Base-by-base conservation (phyloP, 1,139 yeast species). In the Yamadazyma sp. region DNA sequence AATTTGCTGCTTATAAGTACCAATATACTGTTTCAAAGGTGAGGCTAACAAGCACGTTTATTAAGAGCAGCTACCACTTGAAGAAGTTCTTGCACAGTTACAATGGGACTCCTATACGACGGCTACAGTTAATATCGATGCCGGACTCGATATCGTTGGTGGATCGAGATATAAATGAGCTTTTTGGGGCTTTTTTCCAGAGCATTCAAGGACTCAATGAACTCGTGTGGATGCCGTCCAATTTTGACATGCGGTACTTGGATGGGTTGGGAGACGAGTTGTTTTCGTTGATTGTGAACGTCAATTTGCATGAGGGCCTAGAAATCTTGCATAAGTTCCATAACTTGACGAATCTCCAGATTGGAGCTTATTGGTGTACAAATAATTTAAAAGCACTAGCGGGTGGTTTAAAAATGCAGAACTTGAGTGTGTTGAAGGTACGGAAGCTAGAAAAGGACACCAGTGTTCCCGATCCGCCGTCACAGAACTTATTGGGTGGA, bases 141-240 rank as follows among this genome's bases (percentile, higher is more conserved):
- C 74, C 74, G 0, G 72, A 67, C 37, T 59, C 69, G 10, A 50
- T 66, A 10, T 64, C 62, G 38, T 47, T 63, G 5, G 59, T 61
- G 44, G 68, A 67, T 37, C 48, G 51, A 26, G 59, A 57, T 41
- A 31, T 30, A 14, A 29, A 17, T n/a, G 21, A n/a, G 88, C 88
- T 29, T 90, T 86, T 44, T 64, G 73, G 74, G 74, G 48, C 62
- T 80, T 45, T 83, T 82, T 54, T 62, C 63, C 31, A 62, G 73
- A 29, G 70, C 73, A n/a, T 39, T 79, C 79, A n/a, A 13, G 48
- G 52, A 25, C 43, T 69, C 21, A 50, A 42, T 5, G 60, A 57
- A 35, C 46, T 70, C 24, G 48, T 57, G 6, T 70, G 76, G 76
- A 43, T 54, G 6, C 55, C 57, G 33, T 63, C 61, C 33, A 61